phyloP scores from a whole-genome alignment of 2,329 filamentous ascomycete species.

The Trichoderma sp. region DNA sequence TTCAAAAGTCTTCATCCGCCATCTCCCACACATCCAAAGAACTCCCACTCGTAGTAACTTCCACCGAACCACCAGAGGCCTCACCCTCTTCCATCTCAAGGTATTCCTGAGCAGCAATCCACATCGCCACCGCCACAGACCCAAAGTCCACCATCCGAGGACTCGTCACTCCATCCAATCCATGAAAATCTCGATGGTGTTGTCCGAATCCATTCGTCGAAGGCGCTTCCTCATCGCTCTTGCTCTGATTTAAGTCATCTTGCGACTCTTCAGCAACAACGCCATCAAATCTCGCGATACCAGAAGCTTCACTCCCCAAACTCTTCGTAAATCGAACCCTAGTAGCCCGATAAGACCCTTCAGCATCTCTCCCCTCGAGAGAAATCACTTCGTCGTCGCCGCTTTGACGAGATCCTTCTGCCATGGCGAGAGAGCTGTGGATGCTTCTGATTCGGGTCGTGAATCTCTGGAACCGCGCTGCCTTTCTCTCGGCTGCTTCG shows the following conservation, averaged over 20 bases:
- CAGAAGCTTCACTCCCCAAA: background rate
- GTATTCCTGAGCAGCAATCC: constrained; percentile 34
- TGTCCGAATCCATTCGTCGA: no score
- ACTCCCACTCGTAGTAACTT: background rate
- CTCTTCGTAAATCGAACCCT: background rate
- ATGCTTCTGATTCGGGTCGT: constrained; percentile 35
- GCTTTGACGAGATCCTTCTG: background rate
- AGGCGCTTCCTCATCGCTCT: background rate
- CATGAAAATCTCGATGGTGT: background rate
- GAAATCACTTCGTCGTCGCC: background rate
- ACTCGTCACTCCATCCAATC: constrained; percentile 13
- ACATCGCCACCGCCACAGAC: constrained; percentile 29
- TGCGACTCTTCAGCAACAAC: background rate
- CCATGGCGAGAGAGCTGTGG: constrained; percentile 21
- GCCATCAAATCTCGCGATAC: background rate
- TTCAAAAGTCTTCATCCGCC: background rate
- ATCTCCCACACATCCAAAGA: background rate
- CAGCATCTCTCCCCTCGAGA: background rate
- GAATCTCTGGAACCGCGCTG: constrained; percentile 48
- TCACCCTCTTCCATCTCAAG: constrained; percentile 21
- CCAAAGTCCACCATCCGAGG: constrained; percentile 19
- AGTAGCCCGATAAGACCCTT: background rate
- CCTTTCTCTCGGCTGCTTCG: constrained; percentile 52
- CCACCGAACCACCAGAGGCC: background rate
- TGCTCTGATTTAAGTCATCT: background rate